phyloP scores from a whole-genome alignment of 345 rosid genomes.

The Clausena lansium region DNA sequence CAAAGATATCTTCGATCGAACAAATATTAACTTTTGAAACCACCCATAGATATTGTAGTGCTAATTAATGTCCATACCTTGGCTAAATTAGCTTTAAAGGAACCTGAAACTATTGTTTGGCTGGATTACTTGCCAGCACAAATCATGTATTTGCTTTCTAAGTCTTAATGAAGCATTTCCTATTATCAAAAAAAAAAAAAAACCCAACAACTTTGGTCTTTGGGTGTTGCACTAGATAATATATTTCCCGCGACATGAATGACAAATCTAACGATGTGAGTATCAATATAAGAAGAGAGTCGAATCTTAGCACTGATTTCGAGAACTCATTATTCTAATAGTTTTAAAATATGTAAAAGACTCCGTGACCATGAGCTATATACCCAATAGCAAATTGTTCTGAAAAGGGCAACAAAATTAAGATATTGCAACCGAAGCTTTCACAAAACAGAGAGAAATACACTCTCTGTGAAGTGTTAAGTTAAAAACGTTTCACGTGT shows the following conservation, averaged over 20 bases:
- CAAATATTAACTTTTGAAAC: neutral
- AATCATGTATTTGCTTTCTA: too few species aligned
- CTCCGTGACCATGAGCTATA: neutral
- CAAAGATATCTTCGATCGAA: neutral
- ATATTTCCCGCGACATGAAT: neutral
- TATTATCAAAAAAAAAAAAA: too few species aligned
- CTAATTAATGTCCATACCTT: too few species aligned
- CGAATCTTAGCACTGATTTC: neutral
- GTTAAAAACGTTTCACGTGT: neutral
- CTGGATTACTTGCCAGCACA: too few species aligned
- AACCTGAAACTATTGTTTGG: too few species aligned
- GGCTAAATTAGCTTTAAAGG: too few species aligned
- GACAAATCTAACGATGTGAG: too few species aligned
- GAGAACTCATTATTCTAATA: neutral
- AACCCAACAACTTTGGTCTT: neutral
- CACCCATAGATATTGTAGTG: too few species aligned
- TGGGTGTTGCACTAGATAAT: neutral
- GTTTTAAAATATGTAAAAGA: neutral
- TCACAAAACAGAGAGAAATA: neutral
- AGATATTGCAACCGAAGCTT: neutral
- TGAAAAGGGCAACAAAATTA: neutral
- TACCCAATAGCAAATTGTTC: neutral
- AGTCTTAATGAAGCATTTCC: too few species aligned
- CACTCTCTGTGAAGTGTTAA: neutral
- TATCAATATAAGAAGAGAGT: too few species aligned